Evolutionary conservation across 1,284 basidiomycete genomes (phyloP).

Genomic region (Coriolopsis trogii): DNA sequence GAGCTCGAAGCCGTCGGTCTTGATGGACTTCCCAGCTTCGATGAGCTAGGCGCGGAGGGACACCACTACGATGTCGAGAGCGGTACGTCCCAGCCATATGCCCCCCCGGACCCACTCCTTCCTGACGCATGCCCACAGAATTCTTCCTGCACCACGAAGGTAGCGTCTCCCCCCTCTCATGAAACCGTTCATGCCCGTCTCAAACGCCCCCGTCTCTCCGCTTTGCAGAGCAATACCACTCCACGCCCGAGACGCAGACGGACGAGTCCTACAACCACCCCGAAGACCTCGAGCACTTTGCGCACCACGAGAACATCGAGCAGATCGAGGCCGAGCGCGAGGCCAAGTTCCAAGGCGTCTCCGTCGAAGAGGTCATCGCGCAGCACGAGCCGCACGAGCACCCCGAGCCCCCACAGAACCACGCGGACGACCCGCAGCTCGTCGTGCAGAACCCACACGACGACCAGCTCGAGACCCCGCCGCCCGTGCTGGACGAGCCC

Average conservation of each 20-base stretch:
- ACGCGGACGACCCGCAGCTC: slow-evolving; percentile 28
- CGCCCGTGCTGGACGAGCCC: slow-evolving; percentile 13
- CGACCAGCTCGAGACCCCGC: slow-evolving; percentile 20
- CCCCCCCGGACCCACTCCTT: background rate
- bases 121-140: slow-evolving; percentile 45
- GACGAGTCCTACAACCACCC: slow-evolving; percentile 94
- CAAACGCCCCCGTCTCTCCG: background rate
- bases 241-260: slow-evolving; percentile 94
- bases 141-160: slow-evolving; percentile 96
- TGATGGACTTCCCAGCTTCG: slow-evolving; percentile 85
- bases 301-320: slow-evolving; percentile 89
- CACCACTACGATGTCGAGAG: slow-evolving; percentile 94
- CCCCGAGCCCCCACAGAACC: slow-evolving; percentile 8
- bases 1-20: slow-evolving; percentile 85
- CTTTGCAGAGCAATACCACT: slow-evolving; percentile 82
- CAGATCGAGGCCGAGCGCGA: slow-evolving; percentile 82
- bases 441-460: slow-evolving; percentile 27
- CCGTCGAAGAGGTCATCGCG: slow-evolving; percentile 66
- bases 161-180: slow-evolving; percentile 25
- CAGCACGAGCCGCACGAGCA: slow-evolving; percentile 45
- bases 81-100: slow-evolving; percentile 50
- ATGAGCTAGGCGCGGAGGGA: slow-evolving; percentile 84
- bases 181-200: slow-evolving; percentile 2
- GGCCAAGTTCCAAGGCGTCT: slow-evolving; percentile 80
- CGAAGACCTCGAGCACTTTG: slow-evolving; percentile 89